Base-by-base conservation (phyloP, 768 basidiomycete genomes). In the Paxillus rubicundulus region DNA sequence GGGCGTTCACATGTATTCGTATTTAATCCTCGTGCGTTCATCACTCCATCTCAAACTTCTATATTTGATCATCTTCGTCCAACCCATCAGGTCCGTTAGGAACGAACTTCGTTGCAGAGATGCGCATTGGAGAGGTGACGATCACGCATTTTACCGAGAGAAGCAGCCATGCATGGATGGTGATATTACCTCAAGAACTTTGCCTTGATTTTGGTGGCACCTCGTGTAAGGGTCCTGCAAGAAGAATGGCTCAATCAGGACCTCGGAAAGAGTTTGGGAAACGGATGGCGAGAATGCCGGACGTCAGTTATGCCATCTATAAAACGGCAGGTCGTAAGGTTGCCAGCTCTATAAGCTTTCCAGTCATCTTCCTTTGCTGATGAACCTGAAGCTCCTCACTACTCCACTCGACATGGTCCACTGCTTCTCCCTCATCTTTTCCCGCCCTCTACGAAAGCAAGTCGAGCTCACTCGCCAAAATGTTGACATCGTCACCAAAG, bases 71-170 rank as follows among this genome's bases (percentile, higher is more conserved):
- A 49, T 49, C 56, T 58, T 51, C 41, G 16, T 46, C 57, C 58
- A 49, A 48, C 42, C 41, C 39, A 46, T 51, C 49, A 59, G 56
- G 53, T 36, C 59, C 48, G 58, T 55, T 50, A 69, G 57, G 69
- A 55, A 67, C 62, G 56, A 68, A 58, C 50, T 36, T 24, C 38
- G 16, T 50, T 52, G 53, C 64, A 58, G 54, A 58, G 20, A 50
- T 40, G 53, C 37, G 37, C 50, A 69, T 60, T 56, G 60, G 51
- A 59, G 44, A 55, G 61, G 69, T 54, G 54, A 56, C 38, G 56
- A 71, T 71, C 69, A 63, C 60, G 60, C 61, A 68, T 65, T 65
- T 67, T 59, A 67, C 52, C 64, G 56, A 57, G 57, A 65, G 54
- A 53, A 58, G 45, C 56, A 42, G 45, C 40, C 46, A 61, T 53